These are phyloP conservation scores for Skeletonema tropicum DNA, from an alignment of 108 stramenopile species.

Conservation along the genomic window DNA sequence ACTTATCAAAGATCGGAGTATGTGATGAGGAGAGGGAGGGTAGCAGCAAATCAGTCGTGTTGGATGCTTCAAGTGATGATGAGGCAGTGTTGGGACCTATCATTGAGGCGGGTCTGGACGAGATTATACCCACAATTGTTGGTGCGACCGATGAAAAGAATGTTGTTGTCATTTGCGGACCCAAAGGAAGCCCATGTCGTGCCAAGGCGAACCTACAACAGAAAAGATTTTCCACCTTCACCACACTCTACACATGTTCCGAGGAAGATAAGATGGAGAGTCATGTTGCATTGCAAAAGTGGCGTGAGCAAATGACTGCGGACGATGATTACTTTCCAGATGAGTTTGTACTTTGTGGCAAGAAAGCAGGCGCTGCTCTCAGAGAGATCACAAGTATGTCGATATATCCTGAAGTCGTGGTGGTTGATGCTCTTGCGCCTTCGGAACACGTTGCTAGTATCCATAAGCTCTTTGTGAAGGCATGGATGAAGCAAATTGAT, in stretches of 20 bases:
- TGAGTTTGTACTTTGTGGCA: no score
- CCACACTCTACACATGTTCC: conserved; percentile 36
- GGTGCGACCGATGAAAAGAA: conserved; percentile 2
- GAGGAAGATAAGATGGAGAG: conserved; percentile 24
- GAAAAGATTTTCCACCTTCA: conserved; percentile 22
- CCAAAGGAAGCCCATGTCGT: conserved; percentile 29
- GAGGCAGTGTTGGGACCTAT: conserved; percentile 25
- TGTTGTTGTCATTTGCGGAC: conserved; percentile 32
- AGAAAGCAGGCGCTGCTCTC: no score
- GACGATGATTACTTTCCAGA: conserved; percentile 19
- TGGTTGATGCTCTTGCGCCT: no score
- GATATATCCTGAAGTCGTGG: no score
- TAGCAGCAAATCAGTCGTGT: conserved; percentile 23
- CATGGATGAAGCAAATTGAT: conserved; percentile 12
- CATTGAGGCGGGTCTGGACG: conserved; percentile 42
- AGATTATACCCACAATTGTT: conserved; percentile 26
- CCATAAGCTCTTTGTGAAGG: conserved; percentile 27
- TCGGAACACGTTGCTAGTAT: no score
- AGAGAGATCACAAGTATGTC: no score
- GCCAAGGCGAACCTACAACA: conserved; percentile 32
- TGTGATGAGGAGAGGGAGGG: conserved; percentile 26
- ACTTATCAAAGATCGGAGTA: conserved; percentile 31
- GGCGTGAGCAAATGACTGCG: conserved; percentile 24
- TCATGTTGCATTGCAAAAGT: conserved; percentile 28
- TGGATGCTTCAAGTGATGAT: conserved; percentile 32